Evolutionary conservation across 441 rosid species (phyloP).

Genomic region (Breynia disticha): DNA sequence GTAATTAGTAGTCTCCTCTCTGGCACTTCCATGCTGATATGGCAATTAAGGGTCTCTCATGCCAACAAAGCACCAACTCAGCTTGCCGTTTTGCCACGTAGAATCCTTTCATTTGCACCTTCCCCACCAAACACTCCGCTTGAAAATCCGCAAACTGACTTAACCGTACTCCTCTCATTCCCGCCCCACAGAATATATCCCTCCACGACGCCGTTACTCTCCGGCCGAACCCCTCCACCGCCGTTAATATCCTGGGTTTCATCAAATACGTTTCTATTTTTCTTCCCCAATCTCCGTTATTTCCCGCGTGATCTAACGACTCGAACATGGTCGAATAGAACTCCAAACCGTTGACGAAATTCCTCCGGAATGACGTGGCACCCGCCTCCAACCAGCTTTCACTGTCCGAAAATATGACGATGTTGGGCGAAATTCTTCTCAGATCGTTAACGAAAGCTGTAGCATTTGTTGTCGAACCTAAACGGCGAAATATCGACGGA

Average conservation of each 20-base stretch:
- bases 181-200: constrained; percentile 61
- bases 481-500: constrained; percentile 52
- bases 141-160: constrained; percentile 82
- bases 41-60: constrained; percentile 60
- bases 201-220: constrained; percentile 47
- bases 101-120: constrained; percentile 73
- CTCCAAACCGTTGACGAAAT: constrained; percentile 55
- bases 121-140: constrained; percentile 64
- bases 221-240: constrained; percentile 41
- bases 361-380: constrained; percentile 55
- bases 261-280: constrained; percentile 58
- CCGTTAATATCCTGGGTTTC: constrained; percentile 49
- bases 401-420: constrained; percentile 56
- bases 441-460: constrained; percentile 40
- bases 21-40: constrained; percentile 84
- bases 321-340: constrained; percentile 69
- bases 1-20: not conserved
- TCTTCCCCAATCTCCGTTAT: constrained; percentile 53
- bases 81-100: constrained; percentile 77
- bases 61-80: constrained; percentile 94
- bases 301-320: constrained; percentile 73
- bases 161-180: constrained; percentile 57
- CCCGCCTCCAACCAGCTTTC: constrained; percentile 61
- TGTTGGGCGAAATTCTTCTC: constrained; percentile 43
- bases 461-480: constrained; percentile 29